These are phyloP conservation scores for Thuja plicata DNA, from an alignment of 83 land plant species.

Conservation along the genomic window DNA sequence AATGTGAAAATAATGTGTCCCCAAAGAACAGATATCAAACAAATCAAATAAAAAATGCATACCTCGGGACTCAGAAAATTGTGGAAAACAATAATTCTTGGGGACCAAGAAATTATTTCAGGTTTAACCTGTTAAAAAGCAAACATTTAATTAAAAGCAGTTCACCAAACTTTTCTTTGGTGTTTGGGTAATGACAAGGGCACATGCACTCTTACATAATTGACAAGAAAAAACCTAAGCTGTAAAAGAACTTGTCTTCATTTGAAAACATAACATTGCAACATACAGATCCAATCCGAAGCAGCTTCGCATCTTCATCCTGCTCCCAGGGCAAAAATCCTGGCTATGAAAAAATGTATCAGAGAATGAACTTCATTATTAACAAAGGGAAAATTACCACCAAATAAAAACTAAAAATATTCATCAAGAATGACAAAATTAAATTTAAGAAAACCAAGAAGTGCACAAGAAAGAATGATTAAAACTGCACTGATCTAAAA, in stretches of 20 bases:
- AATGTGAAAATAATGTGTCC: background rate
- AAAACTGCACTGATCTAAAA: background rate
- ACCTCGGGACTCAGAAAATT: conserved; percentile 91
- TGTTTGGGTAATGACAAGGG: background rate
- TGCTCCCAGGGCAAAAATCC: conserved; percentile 35
- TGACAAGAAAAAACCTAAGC: background rate
- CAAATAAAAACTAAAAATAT: background rate
- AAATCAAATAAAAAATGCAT: conserved; percentile 6
- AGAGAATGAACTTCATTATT: background rate
- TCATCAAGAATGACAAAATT: background rate
- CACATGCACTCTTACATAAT: background rate
- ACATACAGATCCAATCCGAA: conserved; percentile 71
- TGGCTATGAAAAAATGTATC: conserved; percentile 17
- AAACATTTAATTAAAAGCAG: background rate
- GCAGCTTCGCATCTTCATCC: conserved; percentile 43
- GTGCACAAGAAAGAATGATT: background rate
- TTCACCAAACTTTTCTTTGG: background rate
- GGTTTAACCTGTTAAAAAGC: conserved; percentile 73
- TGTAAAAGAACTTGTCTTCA: background rate
- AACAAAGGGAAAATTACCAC: background rate
- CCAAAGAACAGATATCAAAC: background rate
- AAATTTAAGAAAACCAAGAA: background rate
- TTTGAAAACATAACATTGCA: background rate
- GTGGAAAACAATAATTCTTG: conserved; percentile 77
- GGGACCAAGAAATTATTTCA: conserved; percentile 91